These are phyloP conservation scores for Sporothrix luriei DNA, from an alignment of 2,329 filamentous ascomycete species.

Conservation along the genomic window DNA sequence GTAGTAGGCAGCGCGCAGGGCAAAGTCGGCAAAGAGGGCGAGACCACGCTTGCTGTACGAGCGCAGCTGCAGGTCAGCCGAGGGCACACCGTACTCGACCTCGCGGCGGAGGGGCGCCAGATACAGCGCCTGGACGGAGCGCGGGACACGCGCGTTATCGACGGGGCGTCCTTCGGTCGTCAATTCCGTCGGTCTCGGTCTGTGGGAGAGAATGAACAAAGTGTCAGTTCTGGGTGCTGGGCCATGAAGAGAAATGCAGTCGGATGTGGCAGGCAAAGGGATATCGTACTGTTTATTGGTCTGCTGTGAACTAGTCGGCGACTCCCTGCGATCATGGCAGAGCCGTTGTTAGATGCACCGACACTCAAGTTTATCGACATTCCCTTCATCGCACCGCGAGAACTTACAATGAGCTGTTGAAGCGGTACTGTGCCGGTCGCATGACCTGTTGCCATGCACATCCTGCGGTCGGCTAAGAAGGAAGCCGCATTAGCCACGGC, in stretches of 20 bases:
- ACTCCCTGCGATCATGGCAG: neutral
- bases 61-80: conserved; percentile 88
- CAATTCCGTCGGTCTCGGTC: neutral
- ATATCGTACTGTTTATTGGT: neutral
- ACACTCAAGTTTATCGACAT: neutral
- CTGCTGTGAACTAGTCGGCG: neutral
- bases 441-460: conserved; percentile 33
- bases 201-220: neutral
- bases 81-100: conserved; percentile 74
- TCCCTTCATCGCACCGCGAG: neutral
- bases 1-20: conserved; percentile 91
- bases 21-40: conserved; percentile 93
- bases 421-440: conserved; percentile 29
- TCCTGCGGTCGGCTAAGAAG: conserved; percentile 26
- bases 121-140: conserved; percentile 82
- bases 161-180: neutral
- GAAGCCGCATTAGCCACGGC: conserved; percentile 2
- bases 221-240: neutral
- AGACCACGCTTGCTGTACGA: conserved; percentile 89
- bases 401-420: conserved; percentile 35
- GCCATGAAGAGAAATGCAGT: neutral
- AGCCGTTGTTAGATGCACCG: neutral
- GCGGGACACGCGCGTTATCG: conserved; percentile 62
- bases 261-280: neutral
- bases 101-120: conserved; percentile 78